Evolutionary conservation across 169 alveolate genomes (phyloP).

Genomic region (Cryptosporidium baileyi): DNA sequence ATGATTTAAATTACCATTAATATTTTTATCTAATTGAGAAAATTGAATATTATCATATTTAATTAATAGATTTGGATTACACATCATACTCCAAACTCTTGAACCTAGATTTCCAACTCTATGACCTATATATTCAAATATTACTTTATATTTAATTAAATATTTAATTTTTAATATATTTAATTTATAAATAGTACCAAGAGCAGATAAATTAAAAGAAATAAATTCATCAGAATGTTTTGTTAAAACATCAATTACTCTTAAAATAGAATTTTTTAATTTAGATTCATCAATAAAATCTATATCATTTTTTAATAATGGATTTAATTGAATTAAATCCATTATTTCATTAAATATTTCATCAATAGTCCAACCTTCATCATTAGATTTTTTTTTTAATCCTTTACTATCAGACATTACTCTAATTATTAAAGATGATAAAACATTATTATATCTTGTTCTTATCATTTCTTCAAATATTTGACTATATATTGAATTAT

Average conservation of each 20-base stretch:
- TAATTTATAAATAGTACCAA: conserved; percentile 13
- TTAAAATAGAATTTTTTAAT: conserved; percentile 17
- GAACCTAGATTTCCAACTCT: conserved; percentile 43
- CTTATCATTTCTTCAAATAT: conserved; percentile 39
- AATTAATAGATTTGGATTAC: conserved; percentile 23
- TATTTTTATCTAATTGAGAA: neutral
- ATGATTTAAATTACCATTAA: neutral
- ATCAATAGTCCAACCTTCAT: conserved; percentile 58
- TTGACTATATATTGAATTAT: conserved; percentile 41
- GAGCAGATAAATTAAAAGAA: neutral
- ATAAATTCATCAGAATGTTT: conserved; percentile 59
- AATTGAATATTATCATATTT: conserved; percentile 26
- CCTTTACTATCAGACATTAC: conserved; percentile 70
- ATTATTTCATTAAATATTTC: conserved; percentile 28
- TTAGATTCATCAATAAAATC: conserved; percentile 33
- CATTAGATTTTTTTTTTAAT: neutral
- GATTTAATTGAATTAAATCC: conserved; percentile 7
- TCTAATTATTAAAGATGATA: conserved; percentile 18
- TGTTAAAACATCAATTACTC: conserved; percentile 40
- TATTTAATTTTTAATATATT: conserved; percentile 22
- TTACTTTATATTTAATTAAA: conserved; percentile 18
- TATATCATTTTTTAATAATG: neutral
- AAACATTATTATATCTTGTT: conserved; percentile 32
- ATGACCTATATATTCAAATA: conserved; percentile 29
- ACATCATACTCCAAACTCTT: conserved; percentile 70